Base-by-base conservation (phyloP, 192 early-diverging fungal species). In the Backusella tarrabulga region DNA sequence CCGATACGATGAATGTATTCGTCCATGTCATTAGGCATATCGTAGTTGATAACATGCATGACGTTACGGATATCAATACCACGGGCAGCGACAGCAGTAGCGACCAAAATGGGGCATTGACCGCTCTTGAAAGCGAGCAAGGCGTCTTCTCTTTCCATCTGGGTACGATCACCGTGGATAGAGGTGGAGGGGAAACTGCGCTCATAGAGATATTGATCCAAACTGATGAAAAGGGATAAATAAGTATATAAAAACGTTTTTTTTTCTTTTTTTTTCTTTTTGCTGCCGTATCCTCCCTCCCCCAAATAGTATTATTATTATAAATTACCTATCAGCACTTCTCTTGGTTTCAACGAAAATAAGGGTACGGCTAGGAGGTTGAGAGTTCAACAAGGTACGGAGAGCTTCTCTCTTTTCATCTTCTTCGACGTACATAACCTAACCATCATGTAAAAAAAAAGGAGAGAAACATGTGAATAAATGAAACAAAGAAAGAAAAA, bases 341-440 rank as follows among this genome's bases (percentile, higher is more conserved):
- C 91, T 85, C 83, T 95, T 96, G 19, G 93, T 95, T 78, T 94
- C 90, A 6, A 94, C 92, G 75, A 96, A 96, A 40, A 96, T 91
- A 23, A 96, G 78, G 8, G 95, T 96, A 60, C 94, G 85, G 21
- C 83, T 88, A 52, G 87, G 90, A 60, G 81, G 84, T 52, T 76
- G 86, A 21, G 80, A 83, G 46, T 84, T 74, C 8, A 89, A 76
- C 17, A 93, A 75, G 23, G 88, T 82, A n/a, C 90, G 85, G 34
- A 83, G 75, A 23, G 77, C 67, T 44, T 82, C 80, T 68, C 80
- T 77, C 68, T 82, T 82, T 9, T 82, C 76, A 35, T 82, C 77
- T 82, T 82, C 80, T 40, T 77, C 71, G 3, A 78, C 76, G 41
- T 89, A 87, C 32, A 90, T 77, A 42, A 96, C 87, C 56, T 63